These are phyloP conservation scores for Solanum dulcamara DNA, from an alignment of 257 asterid species.

Conservation along the genomic window DNA sequence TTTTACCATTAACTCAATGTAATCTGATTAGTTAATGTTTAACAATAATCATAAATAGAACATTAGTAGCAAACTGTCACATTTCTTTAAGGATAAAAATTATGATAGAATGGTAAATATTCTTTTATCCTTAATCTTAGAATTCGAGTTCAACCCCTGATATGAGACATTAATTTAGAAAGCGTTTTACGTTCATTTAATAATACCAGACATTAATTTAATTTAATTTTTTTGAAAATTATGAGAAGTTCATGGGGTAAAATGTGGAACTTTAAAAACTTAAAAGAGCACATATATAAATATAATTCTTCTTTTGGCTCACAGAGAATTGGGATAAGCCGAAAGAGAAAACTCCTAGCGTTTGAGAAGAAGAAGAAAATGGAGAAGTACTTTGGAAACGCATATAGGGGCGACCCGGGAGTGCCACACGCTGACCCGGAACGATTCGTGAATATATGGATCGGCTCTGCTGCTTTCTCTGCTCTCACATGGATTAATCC, in stretches of 20 bases:
- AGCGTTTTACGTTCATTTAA: neutral
- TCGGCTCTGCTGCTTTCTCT: conserved; percentile 66
- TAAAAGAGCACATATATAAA: neutral
- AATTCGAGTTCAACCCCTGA: fast-evolving
- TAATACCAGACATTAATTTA: neutral
- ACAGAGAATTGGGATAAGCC: conserved; percentile 10
- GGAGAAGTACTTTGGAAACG: conserved; percentile 93
- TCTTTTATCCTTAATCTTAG: neutral
- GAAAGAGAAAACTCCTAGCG: neutral
- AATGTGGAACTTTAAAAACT: neutral
- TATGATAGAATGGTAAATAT: neutral
- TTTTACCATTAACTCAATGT: neutral
- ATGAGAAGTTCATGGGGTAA: neutral
- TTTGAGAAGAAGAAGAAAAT: conserved; percentile 11
- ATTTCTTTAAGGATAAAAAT: neutral
- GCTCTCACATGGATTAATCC: conserved; percentile 64
- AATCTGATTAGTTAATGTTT: neutral
- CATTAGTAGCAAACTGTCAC: neutral
- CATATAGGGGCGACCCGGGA: conserved; percentile 95
- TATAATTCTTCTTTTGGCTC: neutral
- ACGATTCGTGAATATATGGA: conserved; percentile 55
- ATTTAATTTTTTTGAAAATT: neutral
- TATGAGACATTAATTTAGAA: neutral
- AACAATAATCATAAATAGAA: neutral
- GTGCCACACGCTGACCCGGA: conserved; percentile 74